phyloP scores from a whole-genome alignment of 352 stramenopile genomes.

The Halophytophthora polymorphica region DNA sequence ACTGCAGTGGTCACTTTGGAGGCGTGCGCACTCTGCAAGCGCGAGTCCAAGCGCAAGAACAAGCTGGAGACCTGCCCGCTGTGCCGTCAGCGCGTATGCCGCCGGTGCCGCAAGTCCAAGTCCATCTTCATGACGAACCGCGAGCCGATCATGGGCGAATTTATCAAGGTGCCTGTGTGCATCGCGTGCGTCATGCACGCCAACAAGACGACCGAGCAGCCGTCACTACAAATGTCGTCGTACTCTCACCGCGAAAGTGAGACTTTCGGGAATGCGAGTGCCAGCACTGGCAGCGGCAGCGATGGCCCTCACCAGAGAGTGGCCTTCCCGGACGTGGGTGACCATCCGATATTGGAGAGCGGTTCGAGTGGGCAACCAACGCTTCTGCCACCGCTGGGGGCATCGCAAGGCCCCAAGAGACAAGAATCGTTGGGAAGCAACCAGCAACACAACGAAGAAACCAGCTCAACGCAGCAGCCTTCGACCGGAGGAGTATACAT shows the following conservation, averaged over 20 bases:
- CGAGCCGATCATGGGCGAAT: constrained; percentile 32
- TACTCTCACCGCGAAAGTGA: constrained; percentile 13
- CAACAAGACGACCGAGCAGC: constrained; percentile 23
- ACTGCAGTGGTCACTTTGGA: neutral
- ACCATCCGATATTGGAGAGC: too few species aligned
- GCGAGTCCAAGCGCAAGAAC: constrained; percentile 7
- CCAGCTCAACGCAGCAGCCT: too few species aligned
- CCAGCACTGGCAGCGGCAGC: too few species aligned
- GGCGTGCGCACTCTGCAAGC: constrained; percentile 21
- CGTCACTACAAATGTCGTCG: constrained; percentile 15
- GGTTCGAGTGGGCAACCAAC: too few species aligned
- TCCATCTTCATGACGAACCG: constrained; percentile 37
- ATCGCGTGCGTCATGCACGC: constrained; percentile 38
- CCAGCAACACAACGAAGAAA: too few species aligned
- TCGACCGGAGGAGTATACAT: too few species aligned
- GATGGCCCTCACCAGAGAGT: too few species aligned
- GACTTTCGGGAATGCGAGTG: too few species aligned
- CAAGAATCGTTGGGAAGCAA: too few species aligned
- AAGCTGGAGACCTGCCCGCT: constrained; percentile 24
- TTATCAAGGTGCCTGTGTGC: constrained; percentile 39
- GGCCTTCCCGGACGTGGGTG: too few species aligned
- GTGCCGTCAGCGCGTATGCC: constrained; percentile 26
- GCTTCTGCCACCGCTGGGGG: too few species aligned
- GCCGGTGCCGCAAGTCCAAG: constrained; percentile 29
- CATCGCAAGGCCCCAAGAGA: too few species aligned